A percentile compares a stretch with the other conserved stretches of the same genome.
Conservation (phyloP, 2,329 filamentous ascomycete species). For the Ramularia endophylla region DNA sequence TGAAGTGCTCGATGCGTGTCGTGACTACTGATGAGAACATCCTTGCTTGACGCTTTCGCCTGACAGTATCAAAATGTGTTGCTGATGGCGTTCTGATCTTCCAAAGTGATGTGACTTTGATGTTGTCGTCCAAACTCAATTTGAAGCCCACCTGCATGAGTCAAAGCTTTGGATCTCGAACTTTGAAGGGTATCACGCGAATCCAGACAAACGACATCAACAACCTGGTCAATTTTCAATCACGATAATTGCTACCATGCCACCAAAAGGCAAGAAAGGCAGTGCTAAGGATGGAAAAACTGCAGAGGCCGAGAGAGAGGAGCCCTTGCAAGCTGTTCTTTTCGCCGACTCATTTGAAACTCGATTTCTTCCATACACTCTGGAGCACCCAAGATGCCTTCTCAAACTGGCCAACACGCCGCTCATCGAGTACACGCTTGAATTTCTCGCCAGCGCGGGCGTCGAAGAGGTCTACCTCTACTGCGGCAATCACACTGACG, state of each 20-base stretch:
- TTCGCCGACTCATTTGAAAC: constrained; percentile 94
- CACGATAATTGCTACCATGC: constrained; percentile 32
- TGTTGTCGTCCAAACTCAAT: no score
- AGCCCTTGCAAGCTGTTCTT: constrained; percentile 61
- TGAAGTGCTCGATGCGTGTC: no score
- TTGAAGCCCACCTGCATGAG: no score
- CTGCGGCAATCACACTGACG: constrained; percentile 77
- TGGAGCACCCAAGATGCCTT: constrained; percentile 88
- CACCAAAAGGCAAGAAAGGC: constrained; percentile 44
- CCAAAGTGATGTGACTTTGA: no score
- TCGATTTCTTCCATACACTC: constrained; percentile 80
- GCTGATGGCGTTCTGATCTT: no score
- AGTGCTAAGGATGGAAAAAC: constrained; percentile 34
- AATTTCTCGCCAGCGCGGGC: constrained; percentile 90
- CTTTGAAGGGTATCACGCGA: no score
- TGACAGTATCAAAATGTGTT: no score
- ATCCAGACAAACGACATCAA: no score
- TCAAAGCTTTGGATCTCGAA: no score
- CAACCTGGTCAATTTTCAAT: not conserved
- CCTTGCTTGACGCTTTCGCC: no score
- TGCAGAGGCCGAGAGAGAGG: constrained; percentile 54
- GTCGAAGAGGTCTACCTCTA: constrained; percentile 95
- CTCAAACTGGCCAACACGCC: constrained; percentile 89
- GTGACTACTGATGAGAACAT: no score
- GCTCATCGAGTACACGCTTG: constrained; percentile 94